Conservation (phyloP, 2,329 filamentous ascomycete species). For the Cercospora sp. region DNA sequence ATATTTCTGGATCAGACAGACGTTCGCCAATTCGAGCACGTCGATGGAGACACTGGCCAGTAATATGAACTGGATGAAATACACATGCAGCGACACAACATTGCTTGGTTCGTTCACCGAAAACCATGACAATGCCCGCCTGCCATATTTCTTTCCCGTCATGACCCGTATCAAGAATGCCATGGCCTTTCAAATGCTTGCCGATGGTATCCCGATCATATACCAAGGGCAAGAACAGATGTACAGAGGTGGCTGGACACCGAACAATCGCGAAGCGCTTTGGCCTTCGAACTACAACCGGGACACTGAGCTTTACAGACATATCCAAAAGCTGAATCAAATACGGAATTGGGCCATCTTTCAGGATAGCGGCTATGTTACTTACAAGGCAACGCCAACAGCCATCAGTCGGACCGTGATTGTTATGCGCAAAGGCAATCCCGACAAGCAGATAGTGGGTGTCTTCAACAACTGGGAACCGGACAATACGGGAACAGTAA, state of each 20-base stretch:
- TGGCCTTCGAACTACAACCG: conserved; percentile 43
- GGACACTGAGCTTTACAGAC: conserved; percentile 43
- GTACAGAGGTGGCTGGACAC: conserved; percentile 41
- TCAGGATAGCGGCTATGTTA: conserved; percentile 41
- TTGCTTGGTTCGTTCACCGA: conserved; percentile 43
- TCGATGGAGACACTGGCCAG: conserved; percentile 41
- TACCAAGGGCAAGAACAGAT: conserved; percentile 66
- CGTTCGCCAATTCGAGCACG: conserved; percentile 39
- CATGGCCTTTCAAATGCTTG: conserved; percentile 59
- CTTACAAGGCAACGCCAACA: conserved; percentile 42
- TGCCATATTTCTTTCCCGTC: conserved; percentile 51
- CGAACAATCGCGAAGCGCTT: conserved; percentile 41
- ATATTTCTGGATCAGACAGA: conserved; percentile 39
- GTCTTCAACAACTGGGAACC: conserved; percentile 35
- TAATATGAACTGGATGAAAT: conserved; percentile 32
- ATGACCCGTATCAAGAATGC: conserved; percentile 59
- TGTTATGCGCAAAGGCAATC: conserved; percentile 47
- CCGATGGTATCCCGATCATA: conserved; percentile 61
- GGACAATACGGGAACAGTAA: conserved; percentile 20
- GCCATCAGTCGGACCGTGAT: conserved; percentile 44
- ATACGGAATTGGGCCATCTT: conserved; percentile 50
- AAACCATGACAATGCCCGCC: conserved; percentile 41
- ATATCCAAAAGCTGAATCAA: conserved; percentile 48
- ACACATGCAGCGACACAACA: conserved; percentile 39
- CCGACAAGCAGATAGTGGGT: conserved; percentile 40